Evolutionary conservation across 1,139 yeast species (phyloP).

Genomic region (Protomyces arabidopsidicola): DNA sequence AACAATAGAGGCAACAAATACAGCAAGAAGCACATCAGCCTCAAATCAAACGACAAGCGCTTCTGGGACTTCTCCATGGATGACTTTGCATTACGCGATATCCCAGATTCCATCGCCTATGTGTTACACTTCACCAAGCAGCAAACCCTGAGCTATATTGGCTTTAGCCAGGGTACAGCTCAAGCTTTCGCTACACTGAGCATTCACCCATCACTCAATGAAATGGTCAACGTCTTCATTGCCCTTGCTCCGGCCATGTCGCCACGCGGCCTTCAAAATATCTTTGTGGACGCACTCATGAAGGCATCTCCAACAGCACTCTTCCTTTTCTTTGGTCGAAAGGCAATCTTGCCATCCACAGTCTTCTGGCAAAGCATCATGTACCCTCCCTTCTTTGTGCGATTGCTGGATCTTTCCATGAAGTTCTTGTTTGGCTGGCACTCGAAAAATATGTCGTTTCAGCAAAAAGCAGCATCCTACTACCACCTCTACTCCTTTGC

Average conservation of each 20-base stretch:
- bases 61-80: conserved; percentile 87
- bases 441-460: conserved; percentile 58
- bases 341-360: conserved; percentile 69
- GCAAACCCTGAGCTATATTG: conserved; percentile 58
- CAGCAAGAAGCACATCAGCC: conserved; percentile 51
- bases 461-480: conserved; percentile 72
- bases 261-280: conserved; percentile 76
- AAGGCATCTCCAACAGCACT: conserved; percentile 74
- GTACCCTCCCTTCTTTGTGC: conserved; percentile 71
- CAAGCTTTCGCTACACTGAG: conserved; percentile 81
- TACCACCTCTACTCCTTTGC: conserved; percentile 86
- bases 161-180: conserved; percentile 89
- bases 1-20: conserved; percentile 88
- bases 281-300: conserved; percentile 67
- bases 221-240: conserved; percentile 63
- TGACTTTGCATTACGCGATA: conserved; percentile 77
- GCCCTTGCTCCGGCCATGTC: conserved; percentile 94
- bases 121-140: conserved; percentile 49
- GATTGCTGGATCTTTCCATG: conserved; percentile 66
- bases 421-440: conserved; percentile 72
- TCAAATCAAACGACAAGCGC: conserved; percentile 46
- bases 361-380: conserved; percentile 70
- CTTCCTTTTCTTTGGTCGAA: conserved; percentile 68
- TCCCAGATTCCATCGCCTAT: conserved; percentile 68
- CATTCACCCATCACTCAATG: conserved; percentile 62